These are phyloP conservation scores for Cynara cardunculus DNA, from an alignment of 129 eudicot genomes.

Conservation along the genomic window DNA sequence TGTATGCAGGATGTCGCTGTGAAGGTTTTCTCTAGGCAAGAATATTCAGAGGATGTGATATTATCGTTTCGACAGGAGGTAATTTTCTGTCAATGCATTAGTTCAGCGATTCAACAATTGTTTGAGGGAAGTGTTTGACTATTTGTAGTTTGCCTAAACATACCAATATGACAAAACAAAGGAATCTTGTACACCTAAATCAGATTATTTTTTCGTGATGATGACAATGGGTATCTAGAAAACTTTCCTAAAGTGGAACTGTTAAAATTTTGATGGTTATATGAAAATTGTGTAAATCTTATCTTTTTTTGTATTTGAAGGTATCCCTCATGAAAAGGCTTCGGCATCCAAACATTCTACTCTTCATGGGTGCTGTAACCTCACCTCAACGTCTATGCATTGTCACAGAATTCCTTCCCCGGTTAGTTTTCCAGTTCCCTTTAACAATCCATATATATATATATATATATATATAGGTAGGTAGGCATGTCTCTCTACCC, in stretches of 20 bases:
- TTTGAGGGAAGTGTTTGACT: not conserved
- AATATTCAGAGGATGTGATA: constrained; percentile 86
- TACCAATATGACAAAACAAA: not conserved
- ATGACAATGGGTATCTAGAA: not conserved
- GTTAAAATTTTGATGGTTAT: not conserved
- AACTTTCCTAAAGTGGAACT: not conserved
- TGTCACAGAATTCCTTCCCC: constrained; percentile 97
- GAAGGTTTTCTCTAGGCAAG: constrained; percentile 92
- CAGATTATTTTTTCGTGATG: not conserved
- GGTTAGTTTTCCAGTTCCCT: constrained; percentile 46
- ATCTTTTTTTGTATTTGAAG: constrained; percentile 35
- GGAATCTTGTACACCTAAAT: not conserved
- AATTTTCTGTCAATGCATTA: not conserved
- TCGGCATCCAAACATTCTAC: constrained; percentile 91
- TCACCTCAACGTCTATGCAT: constrained; percentile 94
- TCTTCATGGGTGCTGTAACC: constrained; percentile 97
- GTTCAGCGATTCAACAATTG: not conserved
- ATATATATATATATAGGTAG: not conserved
- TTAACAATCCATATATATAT: not conserved
- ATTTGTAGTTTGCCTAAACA: not conserved
- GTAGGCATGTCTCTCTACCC: not conserved
- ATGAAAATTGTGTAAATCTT: not conserved
- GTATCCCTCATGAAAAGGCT: constrained; percentile 95
- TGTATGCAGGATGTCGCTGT: constrained; percentile 92
- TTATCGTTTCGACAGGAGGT: constrained; percentile 92